phyloP scores from a whole-genome alignment of 2,329 filamentous ascomycete species.

The Phaeophleospora eucalypticola region DNA sequence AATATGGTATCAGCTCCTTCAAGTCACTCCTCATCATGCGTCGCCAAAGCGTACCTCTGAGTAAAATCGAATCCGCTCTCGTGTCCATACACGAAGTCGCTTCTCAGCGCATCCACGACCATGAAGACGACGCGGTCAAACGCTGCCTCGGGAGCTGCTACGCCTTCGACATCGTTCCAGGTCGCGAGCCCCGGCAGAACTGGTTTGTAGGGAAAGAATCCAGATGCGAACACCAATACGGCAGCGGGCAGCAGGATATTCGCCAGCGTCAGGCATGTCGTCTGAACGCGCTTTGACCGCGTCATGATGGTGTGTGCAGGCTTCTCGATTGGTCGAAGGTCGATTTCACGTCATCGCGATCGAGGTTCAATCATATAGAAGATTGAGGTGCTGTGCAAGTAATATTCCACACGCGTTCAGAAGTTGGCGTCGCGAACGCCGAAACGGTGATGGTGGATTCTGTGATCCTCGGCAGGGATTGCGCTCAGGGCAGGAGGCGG shows the following conservation, averaged over 20 bases:
- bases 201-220: constrained; percentile 98
- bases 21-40: background rate
- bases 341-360: background rate
- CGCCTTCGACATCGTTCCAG: constrained; percentile 18
- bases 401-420: too few species aligned
- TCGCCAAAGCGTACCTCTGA: constrained; percentile 60
- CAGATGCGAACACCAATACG: constrained; percentile 67
- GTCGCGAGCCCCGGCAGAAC: constrained; percentile 77
- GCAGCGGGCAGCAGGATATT: constrained; percentile 75
- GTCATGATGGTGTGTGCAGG: constrained; percentile 13
- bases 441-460: too few species aligned
- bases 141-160: constrained; percentile 54
- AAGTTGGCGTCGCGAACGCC: too few species aligned
- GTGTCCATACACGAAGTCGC: constrained; percentile 86
- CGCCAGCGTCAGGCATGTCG: constrained; percentile 51
- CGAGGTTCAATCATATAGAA: too few species aligned
- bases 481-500: background rate
- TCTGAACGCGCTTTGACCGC: constrained; percentile 30
- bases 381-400: too few species aligned
- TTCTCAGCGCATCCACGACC: constrained; percentile 92
- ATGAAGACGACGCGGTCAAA: constrained; percentile 95
- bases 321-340: background rate
- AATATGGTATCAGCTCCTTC: constrained; percentile 3
- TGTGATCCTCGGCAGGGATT: background rate
- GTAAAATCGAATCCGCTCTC: constrained; percentile 81